Evolutionary conservation across 208 protist species (phyloP), one percentile per base, ranked within the genome.

Genomic region (Leishmania turanica): DNA sequence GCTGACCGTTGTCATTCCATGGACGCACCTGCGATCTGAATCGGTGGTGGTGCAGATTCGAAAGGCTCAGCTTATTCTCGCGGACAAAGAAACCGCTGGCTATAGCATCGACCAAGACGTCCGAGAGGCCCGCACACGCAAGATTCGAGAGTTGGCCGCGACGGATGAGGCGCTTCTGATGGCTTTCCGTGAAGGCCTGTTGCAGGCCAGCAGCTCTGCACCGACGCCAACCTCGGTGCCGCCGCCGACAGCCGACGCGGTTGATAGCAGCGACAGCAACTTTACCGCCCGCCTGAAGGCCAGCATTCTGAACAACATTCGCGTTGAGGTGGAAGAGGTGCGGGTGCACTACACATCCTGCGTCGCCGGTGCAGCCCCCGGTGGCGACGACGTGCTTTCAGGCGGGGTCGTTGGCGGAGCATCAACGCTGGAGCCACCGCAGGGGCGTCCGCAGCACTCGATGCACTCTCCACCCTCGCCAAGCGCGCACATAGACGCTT

Each of bases 281-380:
- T 97, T 96, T 76, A 85, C 89, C 0, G 89, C 89, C 0, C 93
- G 95, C 21, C 84, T 97, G n/a, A 90, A 92, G 75, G 89, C 92
- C 3, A 90, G 72, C 62, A 93, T 98, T 56, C 70, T 96, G 8
- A 95, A 94, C 83, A 98, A 98, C 79, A 80, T 98, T 34, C 81
- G 91, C 54, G 54, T 98, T 6, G 79, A 89, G 45, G 78, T 97
- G 47, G 56, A 90, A 47, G 72, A 92, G 64, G 69, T 97, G 17
- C 77, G 76, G 58, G 70, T 97, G 19, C 79, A 80, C 42, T 97
- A 96, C 80, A 87, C 82, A 4, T 87, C 79, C 17, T 72, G 70
- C 64, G 45, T 72, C 2, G 54, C 76, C 2, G 1, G 42, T 17
- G 69, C 69, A 1, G 17, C 49, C 6, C 24, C 69, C 6, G 42